phyloP scores from a whole-genome alignment of 495 filamentous ascomycete genomes.

The Penicillium longicatenatum region DNA sequence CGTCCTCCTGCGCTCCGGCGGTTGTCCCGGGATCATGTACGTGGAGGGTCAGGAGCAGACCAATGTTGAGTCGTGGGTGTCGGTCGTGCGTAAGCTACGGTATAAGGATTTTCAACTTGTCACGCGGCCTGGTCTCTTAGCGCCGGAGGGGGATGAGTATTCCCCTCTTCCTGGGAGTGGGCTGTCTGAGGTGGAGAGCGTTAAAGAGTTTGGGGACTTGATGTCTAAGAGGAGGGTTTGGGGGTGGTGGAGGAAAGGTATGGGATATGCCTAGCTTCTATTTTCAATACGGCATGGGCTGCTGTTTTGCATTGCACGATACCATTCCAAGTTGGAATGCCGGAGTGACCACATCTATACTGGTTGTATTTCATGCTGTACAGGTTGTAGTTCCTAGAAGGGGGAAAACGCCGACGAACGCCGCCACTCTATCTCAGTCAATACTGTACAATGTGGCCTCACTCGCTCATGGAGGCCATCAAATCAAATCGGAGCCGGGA shows the following conservation, averaged over 20 bases:
- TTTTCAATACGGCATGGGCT: neutral
- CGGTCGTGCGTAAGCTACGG: constrained; percentile 49
- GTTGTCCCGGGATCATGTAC: constrained; percentile 77
- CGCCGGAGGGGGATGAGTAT: constrained; percentile 12
- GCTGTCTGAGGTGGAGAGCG: constrained; percentile 40
- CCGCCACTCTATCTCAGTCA: neutral
- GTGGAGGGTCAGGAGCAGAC: constrained; percentile 60
- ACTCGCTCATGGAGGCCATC: neutral
- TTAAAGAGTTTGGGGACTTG: constrained; percentile 48
- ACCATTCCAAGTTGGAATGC: too few species aligned
- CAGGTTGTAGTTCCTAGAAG: neutral
- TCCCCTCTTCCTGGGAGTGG: constrained; percentile 10
- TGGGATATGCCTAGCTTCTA: constrained; percentile 44
- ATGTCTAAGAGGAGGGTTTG: constrained; percentile 46
- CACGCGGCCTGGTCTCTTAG: constrained; percentile 33
- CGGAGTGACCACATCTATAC: neutral
- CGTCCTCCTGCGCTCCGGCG: constrained; percentile 66
- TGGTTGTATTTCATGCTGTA: neutral
- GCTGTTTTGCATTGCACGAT: neutral
- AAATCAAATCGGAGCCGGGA: constrained; percentile 45
- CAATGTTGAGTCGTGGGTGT: constrained; percentile 57
- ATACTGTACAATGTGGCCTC: constrained; percentile 13
- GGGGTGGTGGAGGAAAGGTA: constrained; percentile 52
- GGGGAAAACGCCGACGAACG: neutral
- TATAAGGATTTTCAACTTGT: constrained; percentile 56